Evolutionary conservation across 352 stramenopile genomes (phyloP), one percentile per base, ranked within the genome.

Genomic region (Pythium guiyangense): DNA sequence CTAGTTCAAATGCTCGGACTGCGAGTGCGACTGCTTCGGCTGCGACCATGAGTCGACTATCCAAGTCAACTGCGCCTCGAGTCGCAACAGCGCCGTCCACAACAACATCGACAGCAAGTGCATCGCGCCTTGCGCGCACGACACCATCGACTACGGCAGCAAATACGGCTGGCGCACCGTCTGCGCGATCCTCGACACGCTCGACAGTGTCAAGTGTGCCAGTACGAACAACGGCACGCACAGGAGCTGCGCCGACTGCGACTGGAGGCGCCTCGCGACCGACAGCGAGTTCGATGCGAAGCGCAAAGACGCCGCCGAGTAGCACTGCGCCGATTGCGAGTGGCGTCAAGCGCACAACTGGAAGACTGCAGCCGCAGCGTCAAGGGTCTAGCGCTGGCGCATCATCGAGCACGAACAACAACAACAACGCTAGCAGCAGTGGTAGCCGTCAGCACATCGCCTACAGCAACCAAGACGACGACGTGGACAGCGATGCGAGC

Each of bases 401-500:
- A 27, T 10, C 3, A 29, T 6, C 54, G 22, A 37, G 8, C 17
- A 47, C 37, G 12, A 26, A 14, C 52, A 9, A 34, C 29, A 26
- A 14, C 52, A 9, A 34, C 29, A 48, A 40, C 12, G 26, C 14
- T 9, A 58, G 26, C 17, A 37, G 17, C 48, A 54, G 10, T 40
- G 46, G 27, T 22, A 29, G n/a, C 2, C 15, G 25, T 11, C 29
- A 42, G 8, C 14, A 15, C 46, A 39, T 25, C 15, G 14, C 6
- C 11, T 20, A 45, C n/a, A 56, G 26, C 37, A 54, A 49, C 40
- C 53, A 50, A 42, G 49, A 57, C 31, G 57, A 62, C 26, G 5
- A 25, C 29, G 6, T 22, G 39, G 40, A 57, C n/a, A 53, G 18
- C 42, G 34, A 71, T 22, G 53, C 52, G 9, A 29, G 18, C 8